These are phyloP conservation scores for Sordaria brevicollis DNA, from an alignment of 495 filamentous ascomycete species.

Conservation along the genomic window DNA sequence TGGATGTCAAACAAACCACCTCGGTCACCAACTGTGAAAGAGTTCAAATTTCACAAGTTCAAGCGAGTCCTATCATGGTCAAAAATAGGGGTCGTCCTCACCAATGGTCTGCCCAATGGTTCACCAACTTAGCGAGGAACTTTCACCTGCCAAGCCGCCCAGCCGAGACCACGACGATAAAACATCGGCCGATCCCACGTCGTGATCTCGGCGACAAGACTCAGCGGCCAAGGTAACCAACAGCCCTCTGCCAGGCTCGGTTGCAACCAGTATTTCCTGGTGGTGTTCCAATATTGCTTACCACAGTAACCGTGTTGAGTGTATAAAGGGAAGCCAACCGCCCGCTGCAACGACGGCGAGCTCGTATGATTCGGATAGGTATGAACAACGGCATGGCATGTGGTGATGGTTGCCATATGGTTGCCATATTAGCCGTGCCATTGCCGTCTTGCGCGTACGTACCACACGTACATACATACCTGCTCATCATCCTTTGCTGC, in stretches of 20 bases:
- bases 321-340: not conserved
- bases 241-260: not conserved
- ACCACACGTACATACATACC: too few species aligned
- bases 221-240: not conserved
- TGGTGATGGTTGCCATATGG: not conserved
- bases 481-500: not conserved
- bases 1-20: not conserved
- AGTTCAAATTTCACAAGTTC: not conserved
- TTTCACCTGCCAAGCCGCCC: not conserved
- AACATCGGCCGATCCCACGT: not conserved
- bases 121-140: not conserved
- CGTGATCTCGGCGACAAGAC: not conserved
- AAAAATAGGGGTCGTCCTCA: not conserved
- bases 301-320: too few species aligned
- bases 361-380: not conserved
- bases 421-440: not conserved
- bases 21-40: not conserved
- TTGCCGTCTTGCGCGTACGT: not conserved
- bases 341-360: not conserved
- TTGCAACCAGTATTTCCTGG: not conserved
- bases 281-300: not conserved
- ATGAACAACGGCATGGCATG: not conserved
- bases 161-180: not conserved
- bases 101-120: not conserved
- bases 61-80: not conserved